A percentile compares a stretch with the other conserved stretches of the same genome.
These are phyloP conservation scores for Jatropha curcas DNA, from an alignment of 345 rosid genomes.

Conservation along the genomic window DNA sequence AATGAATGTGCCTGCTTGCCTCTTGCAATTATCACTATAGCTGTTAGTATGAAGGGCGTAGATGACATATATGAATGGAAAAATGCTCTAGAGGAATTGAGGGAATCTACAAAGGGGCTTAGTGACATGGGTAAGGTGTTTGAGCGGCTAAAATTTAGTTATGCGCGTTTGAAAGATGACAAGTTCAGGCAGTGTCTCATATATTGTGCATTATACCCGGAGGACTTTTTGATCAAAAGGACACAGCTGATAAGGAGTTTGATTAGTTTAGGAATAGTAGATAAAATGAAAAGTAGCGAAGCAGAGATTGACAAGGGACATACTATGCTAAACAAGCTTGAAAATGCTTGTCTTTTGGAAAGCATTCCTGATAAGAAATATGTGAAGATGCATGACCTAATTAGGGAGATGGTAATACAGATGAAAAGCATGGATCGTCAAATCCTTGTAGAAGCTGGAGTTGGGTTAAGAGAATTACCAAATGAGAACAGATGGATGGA, in stretches of 20 bases:
- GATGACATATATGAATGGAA: constrained; percentile 19
- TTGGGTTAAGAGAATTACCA: too few relatives aligned
- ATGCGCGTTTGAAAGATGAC: not conserved
- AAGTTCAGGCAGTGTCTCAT: not conserved
- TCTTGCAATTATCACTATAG: not conserved
- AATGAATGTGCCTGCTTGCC: not conserved
- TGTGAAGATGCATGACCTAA: too few relatives aligned
- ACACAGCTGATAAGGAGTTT: too few relatives aligned
- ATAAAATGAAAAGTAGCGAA: too few relatives aligned
- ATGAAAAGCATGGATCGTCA: too few relatives aligned
- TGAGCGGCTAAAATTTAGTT: not conserved
- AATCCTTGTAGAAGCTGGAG: too few relatives aligned
- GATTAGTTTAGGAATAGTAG: not conserved
- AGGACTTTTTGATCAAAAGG: not conserved
- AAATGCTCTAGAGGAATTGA: constrained; percentile 15
- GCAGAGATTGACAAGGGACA: too few relatives aligned
- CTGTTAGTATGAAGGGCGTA: not conserved
- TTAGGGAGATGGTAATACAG: too few relatives aligned
- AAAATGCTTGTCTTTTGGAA: too few relatives aligned
- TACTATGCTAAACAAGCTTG: too few relatives aligned
- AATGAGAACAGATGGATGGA: too few relatives aligned
- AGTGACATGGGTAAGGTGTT: not conserved
- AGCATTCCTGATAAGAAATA: too few relatives aligned
- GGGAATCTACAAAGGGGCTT: not conserved
- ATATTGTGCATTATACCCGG: not conserved